Percentiles rank a stretch among this genome's conserved stretches.
Conservation (phyloP, 495 filamentous ascomycete genomes). For the Aspergillus diversus region DNA sequence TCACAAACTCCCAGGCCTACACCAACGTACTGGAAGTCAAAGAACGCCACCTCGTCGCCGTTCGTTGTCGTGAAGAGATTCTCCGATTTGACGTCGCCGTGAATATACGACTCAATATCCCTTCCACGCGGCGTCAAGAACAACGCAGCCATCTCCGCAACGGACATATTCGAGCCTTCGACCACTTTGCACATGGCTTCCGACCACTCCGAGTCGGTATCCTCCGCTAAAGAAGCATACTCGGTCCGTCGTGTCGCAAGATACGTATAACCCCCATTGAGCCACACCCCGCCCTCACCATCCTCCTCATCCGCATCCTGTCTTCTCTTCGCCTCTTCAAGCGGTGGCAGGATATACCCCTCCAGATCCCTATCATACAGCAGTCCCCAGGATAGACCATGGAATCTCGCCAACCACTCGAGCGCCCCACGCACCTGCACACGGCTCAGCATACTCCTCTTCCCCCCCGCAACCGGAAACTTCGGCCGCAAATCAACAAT, state of each 20-base stretch:
- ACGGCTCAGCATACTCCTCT: constrained; percentile 29
- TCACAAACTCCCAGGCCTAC: constrained; percentile 45
- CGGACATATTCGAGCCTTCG: constrained; percentile 25
- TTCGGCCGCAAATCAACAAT: constrained; percentile 38
- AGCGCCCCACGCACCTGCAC: constrained; percentile 35
- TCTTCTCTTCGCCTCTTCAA: constrained; percentile 32
- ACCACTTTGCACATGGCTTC: constrained; percentile 25
- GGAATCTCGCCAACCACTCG: constrained; percentile 40
- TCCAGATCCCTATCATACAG: constrained; percentile 22
- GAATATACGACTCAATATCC: constrained; percentile 40
- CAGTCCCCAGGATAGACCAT: constrained; percentile 31
- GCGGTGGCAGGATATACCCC: constrained; percentile 34
- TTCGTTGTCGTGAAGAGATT: constrained; percentile 43
- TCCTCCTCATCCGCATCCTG: background rate
- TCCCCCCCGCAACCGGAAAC: constrained; percentile 36
- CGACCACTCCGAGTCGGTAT: constrained; percentile 39
- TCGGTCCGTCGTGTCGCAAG: constrained; percentile 42
- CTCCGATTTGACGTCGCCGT: constrained; percentile 48
- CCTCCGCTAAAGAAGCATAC: constrained; percentile 33
- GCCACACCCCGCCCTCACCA: constrained; percentile 31
- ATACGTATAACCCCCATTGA: constrained; percentile 47
- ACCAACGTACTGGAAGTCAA: constrained; percentile 47
- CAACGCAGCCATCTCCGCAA: constrained; percentile 38
- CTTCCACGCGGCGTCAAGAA: constrained; percentile 36
- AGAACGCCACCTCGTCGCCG: constrained; percentile 41